A percentile compares a stretch with the other conserved stretches of the same genome.
phyloP scores from a whole-genome alignment of 1,284 basidiomycete species.

The Amylostereum chailletii region DNA sequence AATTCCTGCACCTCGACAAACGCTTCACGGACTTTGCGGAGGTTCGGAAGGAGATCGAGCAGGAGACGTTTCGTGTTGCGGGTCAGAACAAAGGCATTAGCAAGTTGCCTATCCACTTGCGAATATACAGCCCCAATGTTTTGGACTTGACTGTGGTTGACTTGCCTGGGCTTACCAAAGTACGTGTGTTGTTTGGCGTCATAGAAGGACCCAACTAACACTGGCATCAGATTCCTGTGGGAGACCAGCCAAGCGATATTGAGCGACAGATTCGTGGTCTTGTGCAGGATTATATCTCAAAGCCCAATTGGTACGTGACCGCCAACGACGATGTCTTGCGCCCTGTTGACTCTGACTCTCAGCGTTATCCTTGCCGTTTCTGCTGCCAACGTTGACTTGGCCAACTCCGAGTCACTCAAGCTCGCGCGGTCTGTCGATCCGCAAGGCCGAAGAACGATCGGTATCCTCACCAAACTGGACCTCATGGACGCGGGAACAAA shows the following conservation, averaged over 20 bases:
- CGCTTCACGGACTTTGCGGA: conserved; percentile 94
- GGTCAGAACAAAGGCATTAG: conserved; percentile 99
- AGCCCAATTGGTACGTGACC: conserved; percentile 79
- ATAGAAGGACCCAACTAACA: conserved; percentile 1
- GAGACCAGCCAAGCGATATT: conserved; percentile 90
- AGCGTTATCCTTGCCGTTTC: conserved; percentile 97
- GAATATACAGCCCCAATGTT: conserved; percentile 94
- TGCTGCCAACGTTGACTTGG: conserved; percentile 95
- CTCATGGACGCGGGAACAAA: conserved; percentile 99
- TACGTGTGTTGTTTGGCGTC: conserved; percentile 23
- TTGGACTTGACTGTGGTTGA: conserved; percentile 95
- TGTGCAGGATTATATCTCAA: conserved; percentile 91
- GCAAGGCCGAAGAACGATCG: conserved; percentile 91
- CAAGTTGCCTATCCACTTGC: conserved; percentile 89
- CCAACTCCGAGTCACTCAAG: conserved; percentile 96
- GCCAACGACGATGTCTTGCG: not conserved
- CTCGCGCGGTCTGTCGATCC: conserved; percentile 93
- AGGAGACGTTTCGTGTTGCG: conserved; percentile 95
- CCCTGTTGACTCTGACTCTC: not conserved
- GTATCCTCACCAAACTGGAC: conserved; percentile 95
- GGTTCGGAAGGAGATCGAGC: conserved; percentile 94
- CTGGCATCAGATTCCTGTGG: conserved; percentile 68
- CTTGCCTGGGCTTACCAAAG: conserved; percentile 93
- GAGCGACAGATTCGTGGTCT: conserved; percentile 94
- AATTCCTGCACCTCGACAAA: conserved; percentile 95